phyloP scores from a whole-genome alignment of 306 rosid genomes.

The Lithocarpus polystachyus region DNA sequence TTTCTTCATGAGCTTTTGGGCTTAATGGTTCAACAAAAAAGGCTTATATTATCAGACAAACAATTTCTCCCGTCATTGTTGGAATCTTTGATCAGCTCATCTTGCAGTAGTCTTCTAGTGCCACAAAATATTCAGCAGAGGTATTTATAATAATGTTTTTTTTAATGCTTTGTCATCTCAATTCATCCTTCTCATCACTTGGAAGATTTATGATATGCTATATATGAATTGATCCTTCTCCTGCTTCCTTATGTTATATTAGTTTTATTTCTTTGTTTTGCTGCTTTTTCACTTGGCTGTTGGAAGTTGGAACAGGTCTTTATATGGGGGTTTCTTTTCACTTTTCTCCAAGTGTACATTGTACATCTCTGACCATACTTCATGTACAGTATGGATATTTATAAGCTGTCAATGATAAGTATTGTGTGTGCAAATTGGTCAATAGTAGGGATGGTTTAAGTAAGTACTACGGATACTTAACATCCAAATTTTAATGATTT shows the following conservation, averaged over 20 bases:
- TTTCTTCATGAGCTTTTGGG: constrained; percentile 64
- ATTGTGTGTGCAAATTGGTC: too few relatives aligned
- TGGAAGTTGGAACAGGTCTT: not conserved
- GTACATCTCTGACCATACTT: not conserved
- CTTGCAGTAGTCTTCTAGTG: constrained; percentile 47
- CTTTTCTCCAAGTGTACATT: not conserved
- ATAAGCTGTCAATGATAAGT: too few relatives aligned
- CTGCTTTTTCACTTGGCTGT: not conserved
- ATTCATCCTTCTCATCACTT: not conserved
- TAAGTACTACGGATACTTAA: too few relatives aligned
- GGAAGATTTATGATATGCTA: not conserved
- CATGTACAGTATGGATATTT: not conserved
- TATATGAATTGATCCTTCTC: not conserved
- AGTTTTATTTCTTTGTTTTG: not conserved
- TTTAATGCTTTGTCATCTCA: not conserved
- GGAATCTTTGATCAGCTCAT: constrained; percentile 59
- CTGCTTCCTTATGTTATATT: not conserved
- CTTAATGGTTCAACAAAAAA: constrained; percentile 63
- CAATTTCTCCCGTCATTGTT: constrained; percentile 73
- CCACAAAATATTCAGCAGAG: constrained; percentile 72
- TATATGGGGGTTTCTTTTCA: not conserved
- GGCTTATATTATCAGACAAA: constrained; percentile 69
- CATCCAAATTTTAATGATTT: too few relatives aligned
- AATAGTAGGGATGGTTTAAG: too few relatives aligned
- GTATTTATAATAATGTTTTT: constrained; percentile 36